A percentile compares a stretch with the other conserved stretches of the same genome.
Conservation (phyloP, 768 basidiomycete species). For the Hericium coralloides region DNA sequence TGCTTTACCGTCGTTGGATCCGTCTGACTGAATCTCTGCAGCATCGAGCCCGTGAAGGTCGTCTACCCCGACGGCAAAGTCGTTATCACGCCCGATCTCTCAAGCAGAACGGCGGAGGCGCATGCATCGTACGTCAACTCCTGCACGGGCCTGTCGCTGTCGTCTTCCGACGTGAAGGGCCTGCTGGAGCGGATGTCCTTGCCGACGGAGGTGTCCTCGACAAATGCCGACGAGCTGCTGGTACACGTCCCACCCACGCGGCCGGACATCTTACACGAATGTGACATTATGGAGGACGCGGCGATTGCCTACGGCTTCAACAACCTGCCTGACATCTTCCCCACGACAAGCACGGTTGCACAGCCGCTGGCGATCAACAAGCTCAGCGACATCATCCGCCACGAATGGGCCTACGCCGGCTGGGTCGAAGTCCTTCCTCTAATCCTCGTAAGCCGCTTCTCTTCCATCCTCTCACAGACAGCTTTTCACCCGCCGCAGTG, state of each 20-base stretch:
- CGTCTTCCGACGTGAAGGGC: conserved; percentile 51
- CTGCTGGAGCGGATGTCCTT: conserved; percentile 85
- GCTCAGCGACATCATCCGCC: conserved; percentile 78
- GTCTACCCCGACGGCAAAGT: conserved; percentile 68
- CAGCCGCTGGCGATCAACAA: conserved; percentile 87
- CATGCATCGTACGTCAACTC: conserved; percentile 92
- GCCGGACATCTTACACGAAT: conserved; percentile 96
- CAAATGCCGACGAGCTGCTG: conserved; percentile 54
- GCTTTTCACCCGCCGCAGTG: conserved; percentile 43
- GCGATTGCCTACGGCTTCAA: conserved; percentile 98
- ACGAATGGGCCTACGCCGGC: conserved; percentile 90
- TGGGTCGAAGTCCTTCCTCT: conserved; percentile 95
- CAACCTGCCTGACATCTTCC: conserved; percentile 88
- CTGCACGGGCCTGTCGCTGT: conserved; percentile 79
- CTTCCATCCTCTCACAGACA: background rate
- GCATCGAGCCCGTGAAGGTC: conserved; percentile 90
- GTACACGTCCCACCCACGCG: conserved; percentile 90
- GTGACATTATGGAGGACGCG: conserved; percentile 96
- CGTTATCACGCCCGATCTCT: conserved; percentile 74
- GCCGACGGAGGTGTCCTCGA: conserved; percentile 40
- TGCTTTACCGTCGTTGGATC: conserved; percentile 1
- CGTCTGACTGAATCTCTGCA: conserved; percentile 21
- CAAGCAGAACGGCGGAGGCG: conserved; percentile 60
- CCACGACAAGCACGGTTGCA: conserved; percentile 88
- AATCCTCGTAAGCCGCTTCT: conserved; percentile 59